Evolutionary conservation across 2,329 filamentous ascomycete genomes (phyloP).

Genomic region (Coniochaeta sp.): DNA sequence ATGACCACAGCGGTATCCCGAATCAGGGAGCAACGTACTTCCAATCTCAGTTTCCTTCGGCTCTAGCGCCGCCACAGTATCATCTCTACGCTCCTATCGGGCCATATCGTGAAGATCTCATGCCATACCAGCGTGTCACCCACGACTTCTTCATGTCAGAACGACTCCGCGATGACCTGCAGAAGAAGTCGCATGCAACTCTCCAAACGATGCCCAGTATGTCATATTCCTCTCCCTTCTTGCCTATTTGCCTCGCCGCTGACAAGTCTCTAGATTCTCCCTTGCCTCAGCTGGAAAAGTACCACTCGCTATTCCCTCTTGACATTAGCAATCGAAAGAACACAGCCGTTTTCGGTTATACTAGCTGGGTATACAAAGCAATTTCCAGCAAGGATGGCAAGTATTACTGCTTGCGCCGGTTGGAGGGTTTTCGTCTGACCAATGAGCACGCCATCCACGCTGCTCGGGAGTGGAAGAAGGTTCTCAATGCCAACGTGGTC

Average conservation of each 20-base stretch:
- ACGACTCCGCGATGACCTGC: conserved; percentile 76
- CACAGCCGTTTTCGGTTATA: conserved; percentile 72
- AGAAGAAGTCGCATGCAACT: conserved; percentile 79
- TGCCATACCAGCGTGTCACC: conserved; percentile 76
- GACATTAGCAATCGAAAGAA: conserved; percentile 77
- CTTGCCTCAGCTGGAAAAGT: conserved; percentile 72
- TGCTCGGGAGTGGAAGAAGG: conserved; percentile 82
- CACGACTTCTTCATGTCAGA: conserved; percentile 92
- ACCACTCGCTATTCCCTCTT: conserved; percentile 85
- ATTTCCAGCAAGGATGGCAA: conserved; percentile 81
- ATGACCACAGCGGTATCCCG: conserved; percentile 56
- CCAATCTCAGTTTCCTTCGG: conserved; percentile 40
- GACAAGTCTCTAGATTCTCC: conserved; percentile 27
- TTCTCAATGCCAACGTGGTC: conserved; percentile 76
- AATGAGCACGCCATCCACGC: conserved; percentile 83
- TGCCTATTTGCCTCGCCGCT: too few species aligned
- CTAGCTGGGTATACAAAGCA: conserved; percentile 94
- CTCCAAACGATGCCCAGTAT: conserved; percentile 75
- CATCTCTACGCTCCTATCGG: conserved; percentile 88
- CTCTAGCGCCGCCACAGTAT: conserved; percentile 71
- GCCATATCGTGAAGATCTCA: conserved; percentile 71
- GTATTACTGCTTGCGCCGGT: conserved; percentile 76
- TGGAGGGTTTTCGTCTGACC: conserved; percentile 68
- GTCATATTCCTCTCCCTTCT: conserved; percentile 13
- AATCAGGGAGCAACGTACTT: conserved; percentile 60